Percentiles rank a stretch among this genome's conserved stretches.
Conservation (phyloP, 805 yeast species). For the Myxozyma geophila region DNA sequence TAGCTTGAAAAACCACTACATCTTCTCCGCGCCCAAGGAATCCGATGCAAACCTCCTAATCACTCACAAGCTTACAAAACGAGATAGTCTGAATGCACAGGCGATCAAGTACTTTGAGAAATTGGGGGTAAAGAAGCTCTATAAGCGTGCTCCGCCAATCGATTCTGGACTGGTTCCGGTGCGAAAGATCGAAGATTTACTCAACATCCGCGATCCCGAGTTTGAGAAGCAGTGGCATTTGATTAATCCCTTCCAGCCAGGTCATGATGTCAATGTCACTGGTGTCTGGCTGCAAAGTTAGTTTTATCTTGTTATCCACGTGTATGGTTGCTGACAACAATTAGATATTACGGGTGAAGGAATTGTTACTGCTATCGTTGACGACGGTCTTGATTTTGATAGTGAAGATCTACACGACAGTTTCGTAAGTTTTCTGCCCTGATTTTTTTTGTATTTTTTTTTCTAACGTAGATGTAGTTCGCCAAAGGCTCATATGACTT, state of each 20-base stretch:
- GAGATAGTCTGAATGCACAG: not conserved
- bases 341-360: constrained; percentile 74
- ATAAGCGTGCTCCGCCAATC: constrained; percentile 36
- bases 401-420: constrained; percentile 71
- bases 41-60: not conserved
- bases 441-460: not conserved
- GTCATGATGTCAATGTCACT: constrained; percentile 83
- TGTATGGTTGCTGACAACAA: not conserved
- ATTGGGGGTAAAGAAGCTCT: constrained; percentile 15
- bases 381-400: constrained; percentile 90
- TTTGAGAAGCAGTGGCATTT: constrained; percentile 90
- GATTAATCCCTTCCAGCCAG: constrained; percentile 71
- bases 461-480: constrained; percentile 33
- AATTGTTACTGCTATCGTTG: constrained; percentile 84
- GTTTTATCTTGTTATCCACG: not conserved
- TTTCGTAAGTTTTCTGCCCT: constrained; percentile 46
- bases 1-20: constrained; percentile 20
- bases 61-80: not conserved
- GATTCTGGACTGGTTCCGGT: constrained; percentile 59
- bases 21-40: constrained; percentile 26
- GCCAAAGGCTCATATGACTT: constrained; percentile 90
- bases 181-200: constrained; percentile 47
- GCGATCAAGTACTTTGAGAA: constrained; percentile 23
- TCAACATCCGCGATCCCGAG: constrained; percentile 79
- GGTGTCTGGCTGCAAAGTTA: constrained; percentile 75